Conservation (phyloP, 495 filamentous ascomycete species). For the Penicillium ochrochloron region DNA sequence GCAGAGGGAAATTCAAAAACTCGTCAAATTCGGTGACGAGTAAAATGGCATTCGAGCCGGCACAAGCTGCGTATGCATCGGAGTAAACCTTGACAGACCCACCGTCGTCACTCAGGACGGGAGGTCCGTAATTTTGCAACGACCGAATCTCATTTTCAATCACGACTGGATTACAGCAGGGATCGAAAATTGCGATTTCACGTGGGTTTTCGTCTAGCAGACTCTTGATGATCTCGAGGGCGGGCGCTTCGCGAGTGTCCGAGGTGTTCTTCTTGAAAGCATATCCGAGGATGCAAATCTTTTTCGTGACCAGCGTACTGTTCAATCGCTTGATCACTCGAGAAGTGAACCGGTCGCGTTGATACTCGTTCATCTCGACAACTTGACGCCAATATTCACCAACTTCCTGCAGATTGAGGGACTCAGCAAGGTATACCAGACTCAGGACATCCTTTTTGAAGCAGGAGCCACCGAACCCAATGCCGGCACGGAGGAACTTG, state of each 20-base stretch:
- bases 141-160: conserved; percentile 40
- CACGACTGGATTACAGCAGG: conserved; percentile 55
- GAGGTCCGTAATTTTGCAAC: conserved; percentile 12
- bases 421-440: conserved; percentile 72
- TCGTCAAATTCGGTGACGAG: conserved; percentile 40
- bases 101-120: conserved; percentile 16
- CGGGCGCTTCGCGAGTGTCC: conserved; percentile 71
- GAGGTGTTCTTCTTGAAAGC: conserved; percentile 80
- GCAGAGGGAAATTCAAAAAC: conserved; percentile 21
- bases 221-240: conserved; percentile 66
- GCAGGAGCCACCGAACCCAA: conserved; percentile 75
- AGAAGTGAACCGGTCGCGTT: conserved; percentile 62
- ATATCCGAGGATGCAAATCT: conserved; percentile 72
- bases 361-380: conserved; percentile 74
- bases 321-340: conserved; percentile 67
- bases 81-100: conserved; percentile 35
- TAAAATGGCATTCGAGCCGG: conserved; percentile 36
- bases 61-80: conserved; percentile 43
- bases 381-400: conserved; percentile 74
- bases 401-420: conserved; percentile 67
- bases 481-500: conserved; percentile 69
- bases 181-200: conserved; percentile 71
- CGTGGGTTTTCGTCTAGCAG: conserved; percentile 62
- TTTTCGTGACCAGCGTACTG: conserved; percentile 69
- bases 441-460: conserved; percentile 83